Percentiles rank a stretch among this genome's conserved stretches.
Evolutionary conservation across 345 rosid genomes (phyloP).

Genomic region (Eucalyptus marginata): DNA sequence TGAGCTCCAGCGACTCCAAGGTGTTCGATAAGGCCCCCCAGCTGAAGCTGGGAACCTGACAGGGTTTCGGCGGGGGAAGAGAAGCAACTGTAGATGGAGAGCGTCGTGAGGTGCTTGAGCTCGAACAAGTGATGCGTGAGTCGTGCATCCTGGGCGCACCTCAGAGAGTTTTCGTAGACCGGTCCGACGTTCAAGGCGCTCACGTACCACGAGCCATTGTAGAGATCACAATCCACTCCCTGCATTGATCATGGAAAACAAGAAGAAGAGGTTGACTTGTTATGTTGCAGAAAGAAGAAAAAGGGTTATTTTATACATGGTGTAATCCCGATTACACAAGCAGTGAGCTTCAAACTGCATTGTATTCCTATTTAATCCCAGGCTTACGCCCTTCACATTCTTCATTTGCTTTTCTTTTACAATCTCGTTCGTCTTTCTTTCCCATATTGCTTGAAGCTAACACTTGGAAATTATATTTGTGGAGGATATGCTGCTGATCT

Average conservation of each 20-base stretch:
- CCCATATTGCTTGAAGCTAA: background rate
- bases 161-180: conserved; percentile 15
- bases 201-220: conserved; percentile 15
- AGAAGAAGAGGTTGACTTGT: background rate
- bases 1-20: conserved; percentile 15
- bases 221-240: conserved; percentile 27
- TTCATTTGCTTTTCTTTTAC: background rate
- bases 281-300: background rate
- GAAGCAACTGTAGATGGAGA: conserved; percentile 25
- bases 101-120: conserved; percentile 11
- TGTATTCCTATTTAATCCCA: background rate
- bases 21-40: conserved; percentile 11
- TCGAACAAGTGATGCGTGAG: conserved; percentile 10
- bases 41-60: background rate
- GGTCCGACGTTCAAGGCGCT: conserved; percentile 16
- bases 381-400: background rate
- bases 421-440: background rate
- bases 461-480: background rate
- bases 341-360: background rate
- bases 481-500: background rate
- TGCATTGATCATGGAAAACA: background rate
- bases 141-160: conserved; percentile 1
- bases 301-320: background rate
- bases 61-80: background rate
- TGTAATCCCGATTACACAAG: background rate